Conservation (phyloP, 2,329 filamentous ascomycete genomes). For the Aureobasidium sp. region DNA sequence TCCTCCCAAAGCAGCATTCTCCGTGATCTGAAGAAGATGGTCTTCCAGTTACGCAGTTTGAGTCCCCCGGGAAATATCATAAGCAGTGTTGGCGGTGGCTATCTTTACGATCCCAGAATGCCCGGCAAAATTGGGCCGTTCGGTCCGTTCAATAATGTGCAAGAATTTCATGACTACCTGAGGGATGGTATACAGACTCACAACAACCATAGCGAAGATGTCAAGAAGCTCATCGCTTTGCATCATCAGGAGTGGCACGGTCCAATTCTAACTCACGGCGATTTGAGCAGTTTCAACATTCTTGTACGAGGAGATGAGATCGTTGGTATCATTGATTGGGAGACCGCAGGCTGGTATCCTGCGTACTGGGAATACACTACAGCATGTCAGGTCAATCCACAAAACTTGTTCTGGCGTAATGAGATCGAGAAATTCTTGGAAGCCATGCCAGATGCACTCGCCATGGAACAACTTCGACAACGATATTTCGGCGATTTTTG, state of each 20-base stretch:
- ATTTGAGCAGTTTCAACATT: constrained; percentile 43
- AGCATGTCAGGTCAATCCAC: constrained; percentile 36
- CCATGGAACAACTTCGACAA: constrained; percentile 36
- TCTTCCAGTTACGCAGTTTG: background rate
- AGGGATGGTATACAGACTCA: constrained; percentile 6
- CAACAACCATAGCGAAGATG: constrained; percentile 17
- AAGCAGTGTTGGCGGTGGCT: constrained; percentile 3
- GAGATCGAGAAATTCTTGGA: constrained; percentile 34
- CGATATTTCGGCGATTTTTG: background rate
- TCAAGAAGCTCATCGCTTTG: constrained; percentile 31
- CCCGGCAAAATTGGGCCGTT: background rate
- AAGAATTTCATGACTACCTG: background rate
- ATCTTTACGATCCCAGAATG: background rate
- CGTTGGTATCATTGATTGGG: constrained; percentile 43
- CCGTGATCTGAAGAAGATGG: background rate
- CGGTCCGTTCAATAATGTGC: background rate
- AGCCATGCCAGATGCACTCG: constrained; percentile 31
- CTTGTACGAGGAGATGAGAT: constrained; percentile 36
- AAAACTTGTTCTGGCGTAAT: constrained; percentile 34
- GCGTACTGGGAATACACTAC: constrained; percentile 43
- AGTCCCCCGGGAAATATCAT: background rate
- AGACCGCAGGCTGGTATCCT: constrained; percentile 43
- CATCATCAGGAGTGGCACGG: constrained; percentile 33
- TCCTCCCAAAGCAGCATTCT: background rate
- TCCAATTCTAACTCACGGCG: constrained; percentile 45